Base-by-base conservation (phyloP, 1,139 yeast genomes). In the Pichia sp. region DNA sequence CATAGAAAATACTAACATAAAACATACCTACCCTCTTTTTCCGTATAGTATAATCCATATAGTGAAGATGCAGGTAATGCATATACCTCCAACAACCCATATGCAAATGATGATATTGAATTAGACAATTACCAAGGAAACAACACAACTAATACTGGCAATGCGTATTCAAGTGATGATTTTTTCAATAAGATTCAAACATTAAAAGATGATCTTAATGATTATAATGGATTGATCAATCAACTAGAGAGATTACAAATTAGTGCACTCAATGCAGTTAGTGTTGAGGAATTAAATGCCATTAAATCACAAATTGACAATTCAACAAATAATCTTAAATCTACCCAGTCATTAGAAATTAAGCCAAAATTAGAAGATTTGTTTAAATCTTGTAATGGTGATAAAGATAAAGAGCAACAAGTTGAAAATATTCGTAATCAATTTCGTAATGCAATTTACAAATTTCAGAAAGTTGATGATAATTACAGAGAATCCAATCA, bases 341-440 rank as follows among this genome's bases (percentile, higher is more conserved):
- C 85, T 47, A 74, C 88, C 58, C 95, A 92, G 60, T 76, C 77
- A 59, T 76, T 77, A 55, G 79, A 60, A 16, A 61, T 92, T 65
- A 88, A 87, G 66, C 69, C 74, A 52, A 77, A 89, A 60, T 85
- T 92, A 64, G 86, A 87, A 67, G 72, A 77, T 53, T 82, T 86
- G 43, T 95, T 88, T 68, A 78, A 82, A 50, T 79, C 77, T 47
- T 84, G 87, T 50, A 76, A 80, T 57, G 73, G 73, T 50, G 96
- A 89, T 69, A 72, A 78, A 48, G 85, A 95, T 59, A 88, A 88
- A 69, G 80, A 80, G 64, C 87, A 85, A 50, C 98, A 92, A 71
- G 95, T 95, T 43, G 96, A 89, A 66, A 85, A 85, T 62, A 78
- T 86, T 51, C 85, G 95, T 72, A 82, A 81, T 65, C 81, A 87